These are phyloP conservation scores for Pseudozyma sp. DNA, from an alignment of 1,284 basidiomycete species.

Conservation along the genomic window DNA sequence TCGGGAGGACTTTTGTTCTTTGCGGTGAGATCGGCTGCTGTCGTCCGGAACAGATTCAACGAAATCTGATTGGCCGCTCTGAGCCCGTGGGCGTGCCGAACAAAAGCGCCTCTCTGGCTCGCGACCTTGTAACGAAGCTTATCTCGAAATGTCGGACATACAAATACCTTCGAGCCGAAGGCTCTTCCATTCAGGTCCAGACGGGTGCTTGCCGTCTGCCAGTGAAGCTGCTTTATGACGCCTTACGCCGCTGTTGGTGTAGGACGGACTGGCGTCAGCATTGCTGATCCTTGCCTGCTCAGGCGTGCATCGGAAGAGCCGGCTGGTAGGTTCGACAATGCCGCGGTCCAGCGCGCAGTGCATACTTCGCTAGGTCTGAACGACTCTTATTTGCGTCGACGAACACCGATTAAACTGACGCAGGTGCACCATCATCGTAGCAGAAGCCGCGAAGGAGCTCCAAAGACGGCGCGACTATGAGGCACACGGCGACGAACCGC, in stretches of 20 bases:
- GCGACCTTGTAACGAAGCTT: background rate
- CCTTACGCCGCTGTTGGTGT: background rate
- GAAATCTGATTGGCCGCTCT: slow-evolving; percentile 3
- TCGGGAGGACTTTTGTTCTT: background rate
- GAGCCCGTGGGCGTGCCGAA: background rate
- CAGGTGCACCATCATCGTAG: too few species aligned
- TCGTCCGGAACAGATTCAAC: background rate
- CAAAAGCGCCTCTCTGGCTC: background rate
- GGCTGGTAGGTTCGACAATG: background rate
- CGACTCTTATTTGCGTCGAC: too few species aligned
- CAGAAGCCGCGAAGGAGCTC: too few species aligned
- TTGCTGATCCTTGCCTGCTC: slow-evolving; percentile 29
- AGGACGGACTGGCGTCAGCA: background rate
- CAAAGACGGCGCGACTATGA: too few species aligned
- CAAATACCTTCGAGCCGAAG: slow-evolving; percentile 21
- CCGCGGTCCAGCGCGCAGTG: slow-evolving; percentile 6
- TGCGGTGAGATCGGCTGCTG: background rate
- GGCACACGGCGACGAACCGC: too few species aligned
- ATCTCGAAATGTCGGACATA: slow-evolving; percentile 31
- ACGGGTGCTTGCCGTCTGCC: background rate
- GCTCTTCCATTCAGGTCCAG: background rate
- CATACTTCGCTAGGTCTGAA: too few species aligned
- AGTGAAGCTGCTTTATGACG: slow-evolving; percentile 23
- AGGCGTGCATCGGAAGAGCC: slow-evolving; percentile 11
- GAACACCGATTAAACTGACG: too few species aligned